These are phyloP conservation scores for Zarea fungicola DNA, from an alignment of 2,329 filamentous ascomycete genomes.

Conservation along the genomic window DNA sequence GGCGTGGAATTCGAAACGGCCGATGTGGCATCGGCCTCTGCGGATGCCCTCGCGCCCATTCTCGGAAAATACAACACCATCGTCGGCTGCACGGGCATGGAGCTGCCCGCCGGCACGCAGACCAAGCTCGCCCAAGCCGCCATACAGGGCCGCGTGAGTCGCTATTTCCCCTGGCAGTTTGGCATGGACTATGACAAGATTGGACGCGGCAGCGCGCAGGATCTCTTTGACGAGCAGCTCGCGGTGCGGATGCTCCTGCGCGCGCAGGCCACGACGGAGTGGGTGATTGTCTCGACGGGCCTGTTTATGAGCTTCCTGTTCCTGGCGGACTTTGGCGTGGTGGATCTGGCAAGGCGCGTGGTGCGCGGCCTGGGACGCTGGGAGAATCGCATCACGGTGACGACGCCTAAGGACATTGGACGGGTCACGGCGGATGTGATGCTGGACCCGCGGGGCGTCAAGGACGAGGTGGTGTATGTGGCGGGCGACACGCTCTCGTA, in stretches of 20 bases:
- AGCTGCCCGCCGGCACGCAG: slow-evolving; percentile 49
- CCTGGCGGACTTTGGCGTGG: slow-evolving; percentile 55
- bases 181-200: slow-evolving; percentile 67
- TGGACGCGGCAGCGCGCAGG: slow-evolving; percentile 52
- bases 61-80: slow-evolving; percentile 48
- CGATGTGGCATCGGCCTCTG: slow-evolving; percentile 36
- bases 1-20: slow-evolving; percentile 38
- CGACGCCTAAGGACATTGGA: slow-evolving; percentile 60
- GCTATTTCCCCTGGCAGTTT: slow-evolving; percentile 69
- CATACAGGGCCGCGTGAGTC: slow-evolving; percentile 41
- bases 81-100: slow-evolving; percentile 58
- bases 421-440: slow-evolving; percentile 52
- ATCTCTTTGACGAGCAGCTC: slow-evolving; percentile 64
- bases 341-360: slow-evolving; percentile 39
- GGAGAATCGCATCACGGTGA: slow-evolving; percentile 58
- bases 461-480: slow-evolving; percentile 47
- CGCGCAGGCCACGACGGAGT: slow-evolving; percentile 42
- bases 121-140: slow-evolving; percentile 52
- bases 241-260: slow-evolving; percentile 50
- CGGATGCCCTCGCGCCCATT: slow-evolving; percentile 32
- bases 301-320: slow-evolving; percentile 70
- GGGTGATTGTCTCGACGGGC: slow-evolving; percentile 64
- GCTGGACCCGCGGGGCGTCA: slow-evolving; percentile 31
- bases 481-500: slow-evolving; percentile 61
- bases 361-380: slow-evolving; percentile 55